A percentile compares a stretch with the other conserved stretches of the same genome.
These are phyloP conservation scores for Petunia axillaris DNA, from an alignment of 257 asterid species.

Conservation along the genomic window DNA sequence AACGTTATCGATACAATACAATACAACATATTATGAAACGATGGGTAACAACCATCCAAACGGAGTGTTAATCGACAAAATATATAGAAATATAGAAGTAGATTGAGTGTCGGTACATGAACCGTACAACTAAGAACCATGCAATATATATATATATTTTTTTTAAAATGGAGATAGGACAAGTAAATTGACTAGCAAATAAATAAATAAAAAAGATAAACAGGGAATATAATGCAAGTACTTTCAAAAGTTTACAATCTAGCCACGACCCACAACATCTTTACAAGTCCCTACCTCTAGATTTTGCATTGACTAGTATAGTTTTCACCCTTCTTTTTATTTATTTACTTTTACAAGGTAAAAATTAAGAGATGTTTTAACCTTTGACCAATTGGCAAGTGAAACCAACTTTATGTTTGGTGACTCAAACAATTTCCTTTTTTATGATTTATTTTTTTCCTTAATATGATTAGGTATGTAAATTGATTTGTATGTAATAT, in stretches of 20 bases:
- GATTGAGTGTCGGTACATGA: slow-evolving; percentile 25
- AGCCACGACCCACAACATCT: slow-evolving; percentile 25
- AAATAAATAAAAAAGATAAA: not conserved
- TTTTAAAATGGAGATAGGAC: not conserved
- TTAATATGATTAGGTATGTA: too few species aligned
- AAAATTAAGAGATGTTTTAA: not conserved
- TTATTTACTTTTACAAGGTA: slow-evolving; percentile 14
- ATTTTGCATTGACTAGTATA: slow-evolving; percentile 25
- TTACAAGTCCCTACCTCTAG: slow-evolving; percentile 17
- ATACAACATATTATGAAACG: too few species aligned
- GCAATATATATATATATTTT: not conserved
- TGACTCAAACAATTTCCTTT: too few species aligned
- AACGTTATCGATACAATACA: too few species aligned
- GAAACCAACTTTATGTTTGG: not conserved
- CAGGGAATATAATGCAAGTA: not conserved
- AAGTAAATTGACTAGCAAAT: too few species aligned
- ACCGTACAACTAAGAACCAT: slow-evolving; percentile 18
- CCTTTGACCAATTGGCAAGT: not conserved
- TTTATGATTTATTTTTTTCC: too few species aligned
- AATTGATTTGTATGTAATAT: too few species aligned
- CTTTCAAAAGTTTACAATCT: not conserved
- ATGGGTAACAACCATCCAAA: too few species aligned
- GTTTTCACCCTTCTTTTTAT: slow-evolving; percentile 20
- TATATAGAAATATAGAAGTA: not conserved
- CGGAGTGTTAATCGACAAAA: too few species aligned